Conservation (phyloP, 2,329 filamentous ascomycete species). For the Capronia americana region DNA sequence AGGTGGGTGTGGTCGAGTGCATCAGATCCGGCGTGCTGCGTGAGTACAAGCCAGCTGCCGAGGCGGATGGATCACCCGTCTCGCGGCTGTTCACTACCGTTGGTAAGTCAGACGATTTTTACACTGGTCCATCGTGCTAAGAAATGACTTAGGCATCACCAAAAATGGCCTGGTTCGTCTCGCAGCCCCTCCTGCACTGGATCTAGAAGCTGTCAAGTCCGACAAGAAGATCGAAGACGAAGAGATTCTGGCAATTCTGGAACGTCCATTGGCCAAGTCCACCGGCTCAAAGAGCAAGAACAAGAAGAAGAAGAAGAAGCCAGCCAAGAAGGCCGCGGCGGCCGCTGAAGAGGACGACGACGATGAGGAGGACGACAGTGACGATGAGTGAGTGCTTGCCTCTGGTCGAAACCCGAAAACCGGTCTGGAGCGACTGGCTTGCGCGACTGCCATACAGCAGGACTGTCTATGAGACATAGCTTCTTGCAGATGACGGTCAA, state of each 20-base stretch:
- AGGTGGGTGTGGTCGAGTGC: constrained; percentile 96
- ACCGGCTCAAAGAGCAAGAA: constrained; percentile 78
- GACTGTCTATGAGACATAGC: neutral
- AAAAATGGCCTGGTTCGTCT: constrained; percentile 96
- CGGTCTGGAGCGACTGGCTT: constrained; percentile 1
- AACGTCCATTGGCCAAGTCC: constrained; percentile 75
- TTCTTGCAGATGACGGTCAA: neutral
- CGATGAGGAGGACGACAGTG: constrained; percentile 50
- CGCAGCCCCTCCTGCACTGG: constrained; percentile 74
- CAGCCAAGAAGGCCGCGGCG: constrained; percentile 52
- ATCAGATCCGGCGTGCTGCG: constrained; percentile 90
- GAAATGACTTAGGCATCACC: constrained; percentile 73
- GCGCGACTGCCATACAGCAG: neutral
- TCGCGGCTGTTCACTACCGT: constrained; percentile 88
- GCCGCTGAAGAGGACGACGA: constrained; percentile 47
- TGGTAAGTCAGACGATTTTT: constrained; percentile 66
- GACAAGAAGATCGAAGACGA: constrained; percentile 98
- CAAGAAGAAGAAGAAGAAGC: constrained; percentile 89
- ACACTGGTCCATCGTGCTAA: neutral
- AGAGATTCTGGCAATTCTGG: constrained; percentile 92
- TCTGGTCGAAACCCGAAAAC: neutral
- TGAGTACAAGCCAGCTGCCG: constrained; percentile 94
- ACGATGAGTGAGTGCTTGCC: constrained; percentile 48
- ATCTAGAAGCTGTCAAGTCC: constrained; percentile 83
- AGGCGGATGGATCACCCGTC: constrained; percentile 86